Conservation (phyloP, 352 stramenopile species). For the Blastocystis hominis region DNA sequence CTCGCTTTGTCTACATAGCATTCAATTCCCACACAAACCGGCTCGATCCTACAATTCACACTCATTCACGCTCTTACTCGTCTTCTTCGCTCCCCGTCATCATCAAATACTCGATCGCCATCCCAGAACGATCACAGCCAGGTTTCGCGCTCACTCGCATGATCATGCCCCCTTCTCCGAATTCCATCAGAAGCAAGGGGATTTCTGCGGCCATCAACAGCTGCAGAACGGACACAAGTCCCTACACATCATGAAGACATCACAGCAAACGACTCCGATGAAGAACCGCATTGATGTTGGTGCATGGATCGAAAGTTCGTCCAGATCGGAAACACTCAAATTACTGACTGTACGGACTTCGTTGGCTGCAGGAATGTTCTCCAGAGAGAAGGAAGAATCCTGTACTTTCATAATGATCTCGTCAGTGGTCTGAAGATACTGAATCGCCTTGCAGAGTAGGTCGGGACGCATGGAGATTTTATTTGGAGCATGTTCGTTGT, state of each 20-base stretch:
- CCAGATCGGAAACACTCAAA: background rate
- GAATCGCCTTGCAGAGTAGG: conserved; percentile 9
- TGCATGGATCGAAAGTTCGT: conserved; percentile 2
- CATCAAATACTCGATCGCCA: background rate
- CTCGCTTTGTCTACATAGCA: background rate
- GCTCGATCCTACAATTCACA: background rate
- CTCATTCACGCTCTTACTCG: background rate
- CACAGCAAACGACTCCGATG: background rate
- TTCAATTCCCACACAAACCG: background rate
- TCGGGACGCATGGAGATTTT: background rate
- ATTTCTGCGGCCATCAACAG: background rate
- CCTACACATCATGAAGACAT: background rate
- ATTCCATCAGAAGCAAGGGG: background rate
- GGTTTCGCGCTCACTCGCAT: background rate
- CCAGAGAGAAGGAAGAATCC: background rate
- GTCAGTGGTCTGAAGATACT: conserved; percentile 33
- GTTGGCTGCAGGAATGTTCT: background rate
- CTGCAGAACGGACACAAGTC: conserved; percentile 3
- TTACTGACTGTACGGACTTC: conserved; percentile 44
- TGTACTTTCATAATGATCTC: conserved; percentile 15
- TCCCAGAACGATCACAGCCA: background rate
- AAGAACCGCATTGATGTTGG: conserved; percentile 45
- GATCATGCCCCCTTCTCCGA: conserved; percentile 9
- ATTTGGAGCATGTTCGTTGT: background rate
- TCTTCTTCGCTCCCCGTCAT: conserved; percentile 3